Conservation (phyloP, 208 protist genomes). For the Wallacemonas sp. region DNA sequence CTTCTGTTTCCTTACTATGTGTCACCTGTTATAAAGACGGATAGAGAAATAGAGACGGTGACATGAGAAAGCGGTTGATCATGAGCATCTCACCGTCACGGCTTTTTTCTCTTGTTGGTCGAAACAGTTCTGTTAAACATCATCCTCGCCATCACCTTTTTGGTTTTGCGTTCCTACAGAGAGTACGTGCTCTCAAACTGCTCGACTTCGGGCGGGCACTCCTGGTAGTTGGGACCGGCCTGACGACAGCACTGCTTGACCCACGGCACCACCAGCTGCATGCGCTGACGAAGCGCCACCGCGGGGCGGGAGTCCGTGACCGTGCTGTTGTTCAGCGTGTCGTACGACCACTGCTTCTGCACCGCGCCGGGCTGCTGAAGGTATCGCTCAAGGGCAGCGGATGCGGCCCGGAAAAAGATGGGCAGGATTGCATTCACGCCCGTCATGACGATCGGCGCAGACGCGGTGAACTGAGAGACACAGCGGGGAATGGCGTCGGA, state of each 20-base stretch:
- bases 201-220: slow-evolving; percentile 34
- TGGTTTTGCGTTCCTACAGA: slow-evolving; percentile 24
- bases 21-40: too few relatives aligned
- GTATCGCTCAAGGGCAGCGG: slow-evolving; percentile 23
- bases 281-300: slow-evolving; percentile 35
- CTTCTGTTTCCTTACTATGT: slow-evolving; percentile 17
- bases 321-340: slow-evolving; percentile 15
- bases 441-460: slow-evolving; percentile 23
- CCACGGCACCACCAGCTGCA: slow-evolving; percentile 53
- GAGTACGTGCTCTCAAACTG: slow-evolving; percentile 47
- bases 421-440: slow-evolving; percentile 39
- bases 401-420: slow-evolving; percentile 31
- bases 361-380: slow-evolving; percentile 11
- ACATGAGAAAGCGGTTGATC: too few relatives aligned
- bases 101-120: too few relatives aligned
- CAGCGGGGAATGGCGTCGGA: slow-evolving; percentile 22
- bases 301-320: not conserved
- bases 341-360: slow-evolving; percentile 3
- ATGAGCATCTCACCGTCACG: too few relatives aligned
- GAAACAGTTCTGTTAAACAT: too few relatives aligned
- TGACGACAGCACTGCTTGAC: slow-evolving; percentile 56
- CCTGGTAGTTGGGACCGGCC: slow-evolving; percentile 21
- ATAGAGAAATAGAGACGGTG: too few relatives aligned
- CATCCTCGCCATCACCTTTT: slow-evolving; percentile 9
- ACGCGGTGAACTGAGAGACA: slow-evolving; percentile 29